Base-by-base conservation (phyloP, 2,329 filamentous ascomycete genomes). In the Colletotrichum abscissum region DNA sequence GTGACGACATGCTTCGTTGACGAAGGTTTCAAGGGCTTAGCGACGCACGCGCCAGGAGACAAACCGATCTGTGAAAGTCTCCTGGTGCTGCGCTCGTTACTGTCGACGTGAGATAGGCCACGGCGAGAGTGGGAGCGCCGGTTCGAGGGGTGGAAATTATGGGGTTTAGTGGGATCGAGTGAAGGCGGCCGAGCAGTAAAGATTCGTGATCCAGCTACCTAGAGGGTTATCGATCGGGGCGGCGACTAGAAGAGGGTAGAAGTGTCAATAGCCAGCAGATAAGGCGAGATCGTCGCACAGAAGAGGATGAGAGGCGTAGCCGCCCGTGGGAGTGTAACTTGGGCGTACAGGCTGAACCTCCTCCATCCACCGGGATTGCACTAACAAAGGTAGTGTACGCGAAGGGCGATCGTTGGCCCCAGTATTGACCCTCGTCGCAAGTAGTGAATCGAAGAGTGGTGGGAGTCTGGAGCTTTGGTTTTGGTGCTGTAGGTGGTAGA, bases 1-100 rank as follows among this genome's bases (percentile, higher is more conserved):
- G 72, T 30, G 74, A 67, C 66, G 74, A 74, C 74, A 76, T 76
- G 55, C 74, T 76, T 74, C 19, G 67, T 42, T 56, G 30, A 67
- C 11, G 12, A 33, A 60, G 46, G 42, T 30, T 62, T 46, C 54
- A 30, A 58, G 78, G 74, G 59, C 79, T 78, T 69, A 79, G 62
- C 46, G 63, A 67, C 57, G 58, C 62, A 56, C 24, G 54, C 68
- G 58, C 68, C 57, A 63, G 63, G 38, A 9, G 38, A 49, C 16
- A 56, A 24, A 24, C 5, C n/a, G 19, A 22, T 16, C 24, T 19
- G n/a, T 57, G n/a, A 70, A 24, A 26, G 6, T 33, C 49, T 28
- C 30, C 56, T 33, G 22, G 28, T 66, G 11, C 26, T 16, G 19
- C 59, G 52, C 49, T 55, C 38, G 55, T 42, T 14, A 49, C 42